A percentile compares a stretch with the other conserved stretches of the same genome.
Conservation (phyloP, 176 grass and related monocot species). For the Ananas comosus region DNA sequence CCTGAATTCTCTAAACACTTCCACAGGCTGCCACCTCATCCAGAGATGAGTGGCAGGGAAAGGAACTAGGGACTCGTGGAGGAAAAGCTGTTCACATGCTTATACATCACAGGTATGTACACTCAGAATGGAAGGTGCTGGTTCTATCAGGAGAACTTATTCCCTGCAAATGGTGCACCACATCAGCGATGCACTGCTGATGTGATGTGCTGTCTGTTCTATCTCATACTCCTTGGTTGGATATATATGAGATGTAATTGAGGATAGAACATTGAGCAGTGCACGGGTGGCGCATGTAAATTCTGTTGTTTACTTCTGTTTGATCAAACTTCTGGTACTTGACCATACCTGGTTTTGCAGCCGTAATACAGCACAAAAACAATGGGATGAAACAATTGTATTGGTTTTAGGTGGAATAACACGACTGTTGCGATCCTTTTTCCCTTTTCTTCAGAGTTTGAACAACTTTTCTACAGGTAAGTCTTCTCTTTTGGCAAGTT, state of each 20-base stretch:
- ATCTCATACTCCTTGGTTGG: no score
- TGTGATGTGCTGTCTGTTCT: no score
- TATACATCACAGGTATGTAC: conserved; percentile 84
- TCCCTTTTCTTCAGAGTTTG: conserved; percentile 77
- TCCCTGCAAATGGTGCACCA: neutral
- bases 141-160: neutral
- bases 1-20: conserved; percentile 23
- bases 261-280: no score
- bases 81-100: conserved; percentile 99
- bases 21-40: conserved; percentile 85
- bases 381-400: conserved; percentile 99
- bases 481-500: conserved; percentile 16
- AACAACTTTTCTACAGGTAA: conserved; percentile 79
- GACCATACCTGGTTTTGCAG: conserved; percentile 26
- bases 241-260: no score
- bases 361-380: conserved; percentile 94
- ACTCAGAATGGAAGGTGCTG: conserved; percentile 1
- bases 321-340: neutral
- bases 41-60: conserved; percentile 95
- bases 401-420: conserved; percentile 85
- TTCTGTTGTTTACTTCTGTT: no score
- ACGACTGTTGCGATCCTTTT: conserved; percentile 80
- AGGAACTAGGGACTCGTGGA: conserved; percentile 86
- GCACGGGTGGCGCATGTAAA: no score
- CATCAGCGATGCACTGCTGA: neutral